Base-by-base conservation (phyloP, 352 stramenopile genomes). In the Phytophthora syringae region DNA sequence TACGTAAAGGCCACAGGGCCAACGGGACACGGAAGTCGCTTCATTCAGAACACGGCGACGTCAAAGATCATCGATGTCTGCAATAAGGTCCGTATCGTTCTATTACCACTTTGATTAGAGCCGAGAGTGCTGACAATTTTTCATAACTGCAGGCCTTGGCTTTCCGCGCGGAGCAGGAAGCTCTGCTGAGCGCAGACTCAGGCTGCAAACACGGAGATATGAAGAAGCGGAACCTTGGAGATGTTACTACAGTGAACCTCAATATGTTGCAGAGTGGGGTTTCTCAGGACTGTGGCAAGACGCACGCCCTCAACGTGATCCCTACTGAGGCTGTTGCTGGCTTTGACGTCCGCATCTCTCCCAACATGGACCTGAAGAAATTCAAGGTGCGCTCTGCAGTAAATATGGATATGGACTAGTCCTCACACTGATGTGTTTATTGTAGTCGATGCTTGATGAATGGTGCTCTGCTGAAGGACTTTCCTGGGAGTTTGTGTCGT, bases 171-270 rank as follows among this genome's bases (percentile, higher is more conserved):
- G 82, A 95, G 60, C 95, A 99, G 69, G 86, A 97, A 36, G 81
- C 89, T 50, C 30, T 86, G 32, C 68, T 99, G 7, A 91, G 72
- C 60, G 78, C 71, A 43, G 84, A 74, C 48, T 44, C 56, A 28
- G 90, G 89, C 4, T 98, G 95, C 80, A 93, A 91, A 40, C 95
- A 98, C 72, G 91, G 88, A n/a, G 84, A 97, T 18, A 95, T 94
- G 44, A 85, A 90, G 65, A 94, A 96, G 68, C 88, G 86, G 44
- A 97, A 93, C 34, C 67, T 99, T 22, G 96, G 96, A 12, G 96
- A 99, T 70, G 95, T 99, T 5, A 98, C 96, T 4, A 98, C 90
- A 12, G 71, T 99, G 43, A 99, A 98, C 74, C 84, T 98, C 37
- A 99, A 95, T 12, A 88, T 96, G 50, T 76, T 99, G 18, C 69